Base-by-base conservation (phyloP, 2,329 filamentous ascomycete species). In the Allantophomopsis lycopodina region DNA sequence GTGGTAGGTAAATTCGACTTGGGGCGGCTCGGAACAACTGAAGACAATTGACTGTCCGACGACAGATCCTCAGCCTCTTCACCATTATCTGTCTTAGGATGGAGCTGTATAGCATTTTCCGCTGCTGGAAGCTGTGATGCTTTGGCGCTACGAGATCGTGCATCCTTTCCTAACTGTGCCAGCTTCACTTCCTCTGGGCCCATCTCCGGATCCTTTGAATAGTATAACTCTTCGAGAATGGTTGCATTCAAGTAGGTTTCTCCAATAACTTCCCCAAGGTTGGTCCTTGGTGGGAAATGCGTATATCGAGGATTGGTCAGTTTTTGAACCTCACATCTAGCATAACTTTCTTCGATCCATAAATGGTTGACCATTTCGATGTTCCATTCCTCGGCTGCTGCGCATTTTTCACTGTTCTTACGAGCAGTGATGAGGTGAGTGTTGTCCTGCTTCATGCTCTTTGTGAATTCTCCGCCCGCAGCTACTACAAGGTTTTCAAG, bases 271-370 rank as follows among this genome's bases (percentile, higher is more conserved):
- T 96, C 91, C 38, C 87, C 83, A 5, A 98, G 69, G 55, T 98
- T 96, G 2, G 89, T 96, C 41, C 87, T 74, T 10, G 73, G 71
- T 13, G 91, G 91, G 48, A 96, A 98, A 54, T 87, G 79, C 1
- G 73, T 85, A 55, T 94, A 98, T 46, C 81, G 79, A 7, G 72
- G 66, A 38, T 83, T 74, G 4, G 82, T 81, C 16, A 88, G 63
- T 1, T 75, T 73, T 55, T 85, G 81, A 42, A 81, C 65, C 53
- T 83, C 72, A 64, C 87, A 94, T 55, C 83, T 86, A 2, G 89
- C 86, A 55, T 96, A 98, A 59, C 87, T 93, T 55, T 98, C 91
- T 59, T 98, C 91, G 35, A 98, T 71, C 91, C 91, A 98, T 1
- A 98, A 69, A 56, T 98, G 91, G 57, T 96, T 98, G 50, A 94